Percentiles rank a stretch among this genome's conserved stretches.
Conservation (phyloP, 148 eudicot species). For the Silene uniflora region DNA sequence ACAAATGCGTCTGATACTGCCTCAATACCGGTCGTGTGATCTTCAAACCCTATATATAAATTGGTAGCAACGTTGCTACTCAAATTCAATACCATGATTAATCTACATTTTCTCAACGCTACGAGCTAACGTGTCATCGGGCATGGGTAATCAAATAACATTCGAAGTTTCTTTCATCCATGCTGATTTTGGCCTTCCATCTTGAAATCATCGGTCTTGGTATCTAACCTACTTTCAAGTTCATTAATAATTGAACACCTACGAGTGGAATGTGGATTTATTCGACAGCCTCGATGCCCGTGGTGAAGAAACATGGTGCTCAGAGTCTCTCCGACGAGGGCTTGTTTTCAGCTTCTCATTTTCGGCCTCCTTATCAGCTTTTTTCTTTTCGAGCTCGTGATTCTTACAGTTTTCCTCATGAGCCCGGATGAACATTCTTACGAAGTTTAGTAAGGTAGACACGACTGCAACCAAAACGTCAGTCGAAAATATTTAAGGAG, state of each 20-base stretch:
- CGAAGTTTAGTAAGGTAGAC: constrained; percentile 70
- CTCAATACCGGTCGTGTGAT: background rate
- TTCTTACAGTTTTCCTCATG: constrained; percentile 80
- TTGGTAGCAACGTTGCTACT: too few species aligned
- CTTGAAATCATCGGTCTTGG: background rate
- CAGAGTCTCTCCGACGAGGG: constrained; percentile 22
- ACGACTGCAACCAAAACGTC: constrained; percentile 47
- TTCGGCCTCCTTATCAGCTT: constrained; percentile 68
- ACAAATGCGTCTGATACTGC: background rate
- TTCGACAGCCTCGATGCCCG: constrained; percentile 15
- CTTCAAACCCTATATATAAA: background rate
- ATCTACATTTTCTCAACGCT: constrained; percentile 22
- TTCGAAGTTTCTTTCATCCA: background rate
- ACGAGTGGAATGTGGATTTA: constrained; percentile 1
- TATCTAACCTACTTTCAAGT: background rate
- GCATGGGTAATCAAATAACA: background rate
- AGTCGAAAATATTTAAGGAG: too few species aligned
- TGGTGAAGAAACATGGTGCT: constrained; percentile 14
- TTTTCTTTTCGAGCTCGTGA: constrained; percentile 73
- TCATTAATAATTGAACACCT: background rate
- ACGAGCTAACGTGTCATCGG: background rate
- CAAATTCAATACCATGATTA: background rate
- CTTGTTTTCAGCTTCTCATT: constrained; percentile 42
- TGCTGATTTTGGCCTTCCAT: constrained; percentile 1
- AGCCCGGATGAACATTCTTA: constrained; percentile 66